Evolutionary conservation across 208 protist genomes (phyloP), one percentile per base, ranked within the genome.

Genomic region (Leishmania arabica): DNA sequence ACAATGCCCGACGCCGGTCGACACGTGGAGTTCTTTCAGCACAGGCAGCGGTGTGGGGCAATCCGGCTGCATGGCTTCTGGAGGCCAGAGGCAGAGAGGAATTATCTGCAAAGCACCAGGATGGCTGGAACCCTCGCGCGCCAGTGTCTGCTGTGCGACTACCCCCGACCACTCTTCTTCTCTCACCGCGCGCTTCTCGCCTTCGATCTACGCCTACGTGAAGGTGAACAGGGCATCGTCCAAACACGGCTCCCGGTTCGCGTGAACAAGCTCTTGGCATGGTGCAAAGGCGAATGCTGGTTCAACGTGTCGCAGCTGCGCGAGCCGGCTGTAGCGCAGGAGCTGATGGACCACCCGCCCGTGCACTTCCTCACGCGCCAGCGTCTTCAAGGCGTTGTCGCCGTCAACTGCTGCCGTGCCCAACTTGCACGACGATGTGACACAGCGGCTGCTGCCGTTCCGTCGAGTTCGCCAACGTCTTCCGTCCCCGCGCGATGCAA

Each of bases 241-340:
- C 62, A 81, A 66, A 53, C 5, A 56, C n/a, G 31, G 13, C 5
- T 31, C 6, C 83, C 87, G 1, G 64, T 82, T 27, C 70, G 40
- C 34, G 62, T 92, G 56, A 72, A 74, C 19, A 80, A 56, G 31
- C 47, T 42, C 9, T 31, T 81, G 13, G 79, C 81, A 4, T 87
- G 75, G 77, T 49, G 76, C 15, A 83, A 74, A n/a, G 69, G 77
- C 47, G 82, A 89, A 31, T 94, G 88, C 84, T 92, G 89, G 87
- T 95, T 93, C 80, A 97, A 97, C 83, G 68, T 93, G 2, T 78
- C 86, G 27, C 94, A 97, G 82, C 82, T 97, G 68, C 69, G 77
- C 34, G 92, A 97, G 80, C 85, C 91, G 3, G 45, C 72, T 1
- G 62, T 93, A 15, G 84, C 80, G 11, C 82, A 86, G 37, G 86